A percentile compares a stretch with the other conserved stretches of the same genome.
These are phyloP conservation scores for Sphaerostilbella broomeana DNA, from an alignment of 2,329 filamentous ascomycete genomes.

Conservation along the genomic window DNA sequence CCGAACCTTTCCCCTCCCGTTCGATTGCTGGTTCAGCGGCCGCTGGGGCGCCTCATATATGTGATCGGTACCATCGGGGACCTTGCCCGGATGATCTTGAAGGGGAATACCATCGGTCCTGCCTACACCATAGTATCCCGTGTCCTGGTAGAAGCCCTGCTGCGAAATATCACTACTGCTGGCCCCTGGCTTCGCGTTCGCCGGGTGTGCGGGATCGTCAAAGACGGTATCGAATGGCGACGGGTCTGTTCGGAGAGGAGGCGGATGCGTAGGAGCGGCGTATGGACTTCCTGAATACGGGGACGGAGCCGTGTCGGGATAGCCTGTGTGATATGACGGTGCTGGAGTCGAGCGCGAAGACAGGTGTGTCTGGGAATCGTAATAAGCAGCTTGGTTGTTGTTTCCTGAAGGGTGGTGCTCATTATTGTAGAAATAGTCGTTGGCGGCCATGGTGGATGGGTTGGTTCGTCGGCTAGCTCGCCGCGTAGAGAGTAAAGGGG, in stretches of 20 bases:
- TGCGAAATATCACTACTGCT: slow-evolving; percentile 35
- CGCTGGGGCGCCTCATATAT: slow-evolving; percentile 50
- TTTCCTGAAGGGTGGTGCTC: slow-evolving; percentile 26
- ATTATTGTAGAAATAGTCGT: slow-evolving; percentile 57
- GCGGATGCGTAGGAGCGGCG: slow-evolving; percentile 28
- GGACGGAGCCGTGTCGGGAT: slow-evolving; percentile 12
- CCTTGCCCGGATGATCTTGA: slow-evolving; percentile 41
- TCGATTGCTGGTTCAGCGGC: slow-evolving; percentile 22
- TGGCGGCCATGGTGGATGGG: slow-evolving; percentile 49
- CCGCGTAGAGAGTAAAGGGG: not conserved
- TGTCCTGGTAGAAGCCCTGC: slow-evolving; percentile 38
- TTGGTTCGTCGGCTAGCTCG: slow-evolving; percentile 3
- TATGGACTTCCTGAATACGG: slow-evolving; percentile 16
- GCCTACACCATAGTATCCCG: slow-evolving; percentile 52
- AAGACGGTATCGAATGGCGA: slow-evolving; percentile 61
- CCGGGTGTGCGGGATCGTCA: slow-evolving; percentile 60
- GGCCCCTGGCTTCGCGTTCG: slow-evolving; percentile 34
- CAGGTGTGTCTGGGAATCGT: slow-evolving; percentile 33
- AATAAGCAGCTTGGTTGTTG: slow-evolving; percentile 36
- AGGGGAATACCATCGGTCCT: slow-evolving; percentile 52
- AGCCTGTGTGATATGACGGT: slow-evolving; percentile 28
- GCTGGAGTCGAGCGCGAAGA: slow-evolving; percentile 34
- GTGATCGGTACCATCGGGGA: slow-evolving; percentile 46
- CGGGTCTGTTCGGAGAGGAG: slow-evolving; percentile 30
- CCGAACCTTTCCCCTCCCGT: slow-evolving; percentile 41